Evolutionary conservation across 306 rosid species (phyloP), one percentile per base, ranked within the genome.

Genomic region (Trifolium repens): DNA sequence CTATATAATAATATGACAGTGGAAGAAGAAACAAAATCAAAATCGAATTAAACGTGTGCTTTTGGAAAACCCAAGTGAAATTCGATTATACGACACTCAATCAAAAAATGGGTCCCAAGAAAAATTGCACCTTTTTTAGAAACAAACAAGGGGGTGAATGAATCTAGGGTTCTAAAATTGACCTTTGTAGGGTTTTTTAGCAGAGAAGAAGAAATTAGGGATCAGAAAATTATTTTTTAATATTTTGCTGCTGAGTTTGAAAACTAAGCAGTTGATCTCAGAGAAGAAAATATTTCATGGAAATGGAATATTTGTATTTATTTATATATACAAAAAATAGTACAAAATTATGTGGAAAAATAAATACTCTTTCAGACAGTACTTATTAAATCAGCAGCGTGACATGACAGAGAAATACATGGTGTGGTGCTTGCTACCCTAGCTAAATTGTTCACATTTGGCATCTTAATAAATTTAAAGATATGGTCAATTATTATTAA

Each of bases 121-220:
- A 69, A 69, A 67, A 79, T 14, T 22, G 26, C 19, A 37, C 57
- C 74, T 76, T 71, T 71, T 27, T 63, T 55, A 47, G 1, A 27
- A 44, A 47, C 53, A 75, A 50, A 50, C 16, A 58, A 5, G 30
- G 17, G 66, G 78, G 58, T 79, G 74, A 65, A 76, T 78, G 74
- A 24, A 59, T 39, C 50, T 65, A 69, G 81, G 79, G 75, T 70
- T 57, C 78, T 84, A 62, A 75, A 84, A 77, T 80, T 75, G 69
- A 77, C 46, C 26, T 7, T 7, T 59, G 67, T 13, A 34, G 79
- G 84, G 81, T 58, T 76, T 24, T 83, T 79, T 69, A 75, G 73
- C 84, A 58, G 62, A 43, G 46, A 24, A 83, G 83, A 77, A 76
- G 72, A 84, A 82, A 87, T 84, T 89, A 58, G 89, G 78, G 92